phyloP scores from a whole-genome alignment of 2,329 filamentous ascomycete genomes.

The Pyrenochaeta sp. region DNA sequence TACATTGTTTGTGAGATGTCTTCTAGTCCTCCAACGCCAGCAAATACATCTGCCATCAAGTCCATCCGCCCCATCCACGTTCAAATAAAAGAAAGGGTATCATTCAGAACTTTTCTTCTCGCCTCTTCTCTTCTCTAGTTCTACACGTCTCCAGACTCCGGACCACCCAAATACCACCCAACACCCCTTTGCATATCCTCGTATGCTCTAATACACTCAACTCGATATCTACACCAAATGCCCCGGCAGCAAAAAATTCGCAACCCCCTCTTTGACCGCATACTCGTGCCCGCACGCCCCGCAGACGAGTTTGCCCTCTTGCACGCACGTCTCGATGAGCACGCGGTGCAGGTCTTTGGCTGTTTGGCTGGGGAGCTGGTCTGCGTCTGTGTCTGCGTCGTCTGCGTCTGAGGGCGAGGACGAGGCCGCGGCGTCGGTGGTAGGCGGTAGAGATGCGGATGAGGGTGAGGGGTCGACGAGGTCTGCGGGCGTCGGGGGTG shows the following conservation, averaged over 20 bases:
- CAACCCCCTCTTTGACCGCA: constrained; percentile 91
- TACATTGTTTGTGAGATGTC: no score
- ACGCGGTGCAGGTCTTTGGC: constrained; percentile 80
- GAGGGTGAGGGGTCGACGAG: constrained; percentile 29
- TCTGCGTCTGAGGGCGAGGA: no score
- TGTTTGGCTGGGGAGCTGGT: constrained; percentile 70
- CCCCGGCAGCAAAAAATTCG: constrained; percentile 92
- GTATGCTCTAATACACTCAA: constrained; percentile 17
- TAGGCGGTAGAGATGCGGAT: no score
- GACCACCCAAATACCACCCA: constrained; percentile 1
- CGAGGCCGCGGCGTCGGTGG: no score
- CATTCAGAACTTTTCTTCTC: no score
- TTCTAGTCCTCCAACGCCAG: constrained; percentile 3
- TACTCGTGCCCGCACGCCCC: constrained; percentile 94
- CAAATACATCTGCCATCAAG: no score
- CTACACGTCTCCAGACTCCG: no score
- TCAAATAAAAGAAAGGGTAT: no score
- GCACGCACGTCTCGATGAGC: constrained; percentile 87
- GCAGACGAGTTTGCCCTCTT: constrained; percentile 88
- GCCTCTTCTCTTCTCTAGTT: no score
- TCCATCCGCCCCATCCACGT: no score
- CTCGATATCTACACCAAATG: no score
- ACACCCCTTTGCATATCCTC: no score
- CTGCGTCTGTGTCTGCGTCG: constrained; percentile 55
- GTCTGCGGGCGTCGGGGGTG: constrained; percentile 40